Conservation (phyloP, 192 early-diverging fungal species). For the Coemansia sp. region DNA sequence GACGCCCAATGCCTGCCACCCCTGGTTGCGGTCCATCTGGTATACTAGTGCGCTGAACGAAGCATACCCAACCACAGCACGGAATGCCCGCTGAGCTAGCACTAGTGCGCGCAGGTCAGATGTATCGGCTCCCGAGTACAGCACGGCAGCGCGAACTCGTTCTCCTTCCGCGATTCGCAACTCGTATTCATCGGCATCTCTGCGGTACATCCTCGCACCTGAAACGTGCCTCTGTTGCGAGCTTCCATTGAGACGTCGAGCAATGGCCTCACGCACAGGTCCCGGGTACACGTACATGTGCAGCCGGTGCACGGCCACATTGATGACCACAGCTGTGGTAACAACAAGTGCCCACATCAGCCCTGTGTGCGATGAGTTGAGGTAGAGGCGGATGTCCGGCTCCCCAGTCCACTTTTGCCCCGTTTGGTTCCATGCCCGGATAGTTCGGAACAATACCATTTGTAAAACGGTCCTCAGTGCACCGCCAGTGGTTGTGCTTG, state of each 20-base stretch:
- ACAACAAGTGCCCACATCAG: constrained; percentile 34
- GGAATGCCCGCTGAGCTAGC: constrained; percentile 13
- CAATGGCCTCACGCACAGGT: neutral
- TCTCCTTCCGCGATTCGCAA: neutral
- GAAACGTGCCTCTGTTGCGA: neutral
- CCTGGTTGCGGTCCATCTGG: constrained; percentile 36
- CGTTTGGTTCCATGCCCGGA: constrained; percentile 49
- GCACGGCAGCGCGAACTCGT: neutral
- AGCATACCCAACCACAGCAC: constrained; percentile 16
- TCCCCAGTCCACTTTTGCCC: constrained; percentile 45
- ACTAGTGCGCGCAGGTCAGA: neutral
- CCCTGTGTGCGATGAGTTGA: constrained; percentile 12
- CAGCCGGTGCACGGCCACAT: constrained; percentile 11
- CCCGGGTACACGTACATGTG: constrained; percentile 11
- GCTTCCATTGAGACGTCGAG: neutral
- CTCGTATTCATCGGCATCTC: neutral
- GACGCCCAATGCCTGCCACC: constrained; percentile 23
- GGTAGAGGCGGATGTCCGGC: constrained; percentile 32
- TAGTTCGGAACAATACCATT: constrained; percentile 37
- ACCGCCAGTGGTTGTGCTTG: constrained; percentile 2
- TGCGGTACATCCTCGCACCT: neutral
- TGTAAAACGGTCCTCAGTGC: constrained; percentile 17
- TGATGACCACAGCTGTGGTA: constrained; percentile 3
- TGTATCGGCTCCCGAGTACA: constrained; percentile 5
- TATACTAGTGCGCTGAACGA: constrained; percentile 27